A percentile compares a stretch with the other conserved stretches of the same genome.
These are phyloP conservation scores for Fraxinus dipetala DNA, from an alignment of 305 asterid species.

Conservation along the genomic window DNA sequence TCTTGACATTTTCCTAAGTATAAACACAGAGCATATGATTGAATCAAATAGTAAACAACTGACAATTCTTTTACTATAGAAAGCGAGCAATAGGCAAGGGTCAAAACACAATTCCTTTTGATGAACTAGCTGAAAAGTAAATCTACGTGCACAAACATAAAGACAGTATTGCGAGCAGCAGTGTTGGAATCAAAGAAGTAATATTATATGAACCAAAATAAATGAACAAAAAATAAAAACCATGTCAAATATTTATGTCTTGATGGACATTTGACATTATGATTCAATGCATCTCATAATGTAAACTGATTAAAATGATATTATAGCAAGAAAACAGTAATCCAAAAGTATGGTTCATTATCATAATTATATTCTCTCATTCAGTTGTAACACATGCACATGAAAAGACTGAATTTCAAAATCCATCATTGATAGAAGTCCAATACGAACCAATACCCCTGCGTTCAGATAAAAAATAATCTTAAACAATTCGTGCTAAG, in stretches of 20 bases:
- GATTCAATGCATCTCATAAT: too few species aligned
- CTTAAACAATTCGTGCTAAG: neutral
- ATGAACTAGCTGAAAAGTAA: neutral
- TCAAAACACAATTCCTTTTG: neutral
- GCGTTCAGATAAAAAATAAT: neutral
- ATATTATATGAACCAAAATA: neutral
- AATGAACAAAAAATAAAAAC: too few species aligned
- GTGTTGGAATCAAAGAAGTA: neutral
- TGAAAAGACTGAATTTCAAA: too few species aligned
- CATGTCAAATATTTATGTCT: too few species aligned
- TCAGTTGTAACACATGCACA: too few species aligned
- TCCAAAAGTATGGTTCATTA: too few species aligned
- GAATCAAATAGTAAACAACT: neutral
- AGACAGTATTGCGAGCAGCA: neutral
- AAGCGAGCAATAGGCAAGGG: neutral
- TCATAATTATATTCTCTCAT: too few species aligned
- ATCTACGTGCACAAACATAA: neutral
- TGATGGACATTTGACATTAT: too few species aligned
- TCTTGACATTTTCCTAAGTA: constrained; percentile 77
- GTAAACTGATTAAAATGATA: too few species aligned
- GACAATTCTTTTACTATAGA: neutral
- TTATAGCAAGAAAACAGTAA: too few species aligned
- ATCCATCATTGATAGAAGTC: too few species aligned
- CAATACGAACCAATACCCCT: neutral
- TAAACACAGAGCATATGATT: constrained; percentile 16